Conservation (phyloP, 768 basidiomycete genomes). For the Tephrocybe sp. region DNA sequence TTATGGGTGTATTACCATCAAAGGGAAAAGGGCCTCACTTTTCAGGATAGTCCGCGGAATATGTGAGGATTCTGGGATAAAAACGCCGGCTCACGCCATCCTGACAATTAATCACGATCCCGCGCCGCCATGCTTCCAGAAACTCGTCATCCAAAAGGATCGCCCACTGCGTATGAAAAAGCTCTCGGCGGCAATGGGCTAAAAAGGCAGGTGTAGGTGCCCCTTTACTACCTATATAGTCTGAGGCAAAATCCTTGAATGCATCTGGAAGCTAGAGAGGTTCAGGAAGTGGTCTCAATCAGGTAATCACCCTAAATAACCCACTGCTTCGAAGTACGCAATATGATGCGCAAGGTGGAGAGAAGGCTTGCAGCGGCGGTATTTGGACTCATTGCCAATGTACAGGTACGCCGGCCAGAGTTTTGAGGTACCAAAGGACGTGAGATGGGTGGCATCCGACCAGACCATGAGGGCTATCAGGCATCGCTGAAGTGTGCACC, state of each 20-base stretch:
- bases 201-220: background rate
- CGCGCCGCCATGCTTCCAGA: constrained; percentile 22
- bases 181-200: constrained; percentile 22
- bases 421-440: constrained; percentile 26
- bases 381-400: constrained; percentile 35
- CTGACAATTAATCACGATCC: constrained; percentile 20
- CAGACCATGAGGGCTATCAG: constrained; percentile 22
- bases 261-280: constrained; percentile 4
- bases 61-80: constrained; percentile 27
- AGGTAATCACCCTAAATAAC: background rate
- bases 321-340: constrained; percentile 27
- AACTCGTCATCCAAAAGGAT: constrained; percentile 23
- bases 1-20: no score
- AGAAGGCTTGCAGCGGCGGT: constrained; percentile 21
- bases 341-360: constrained; percentile 23
- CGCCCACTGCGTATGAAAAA: constrained; percentile 26
- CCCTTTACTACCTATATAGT: background rate
- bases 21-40: constrained; percentile 17
- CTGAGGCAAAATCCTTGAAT: constrained; percentile 5
- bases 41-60: constrained; percentile 31
- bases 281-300: background rate
- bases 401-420: constrained; percentile 34
- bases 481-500: constrained; percentile 9
- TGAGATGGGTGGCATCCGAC: constrained; percentile 29
- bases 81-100: constrained; percentile 22